Conservation (phyloP, 805 yeast species). For the Teunomyces aglyptinius region DNA sequence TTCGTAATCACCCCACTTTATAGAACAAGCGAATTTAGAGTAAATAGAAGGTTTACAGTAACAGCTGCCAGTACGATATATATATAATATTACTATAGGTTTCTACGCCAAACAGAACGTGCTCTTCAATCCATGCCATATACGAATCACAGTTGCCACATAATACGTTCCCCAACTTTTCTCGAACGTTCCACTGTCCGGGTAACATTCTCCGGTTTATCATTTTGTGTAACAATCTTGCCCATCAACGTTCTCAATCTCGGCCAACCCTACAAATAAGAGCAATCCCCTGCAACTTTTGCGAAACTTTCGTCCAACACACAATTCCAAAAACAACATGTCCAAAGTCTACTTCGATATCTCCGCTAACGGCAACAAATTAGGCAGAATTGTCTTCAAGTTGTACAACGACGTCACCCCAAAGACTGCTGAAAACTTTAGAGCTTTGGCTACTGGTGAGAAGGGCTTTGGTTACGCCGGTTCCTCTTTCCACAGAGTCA, state of each 20-base stretch:
- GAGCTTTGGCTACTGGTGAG: constrained; percentile 74
- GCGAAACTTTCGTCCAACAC: background rate
- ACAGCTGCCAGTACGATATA: too few species aligned
- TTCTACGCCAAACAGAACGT: too few species aligned
- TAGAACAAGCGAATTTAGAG: too few species aligned
- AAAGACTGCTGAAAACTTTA: constrained; percentile 94
- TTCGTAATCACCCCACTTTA: background rate
- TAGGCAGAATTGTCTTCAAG: constrained; percentile 84
- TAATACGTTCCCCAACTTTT: background rate
- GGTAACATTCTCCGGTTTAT: constrained; percentile 3
- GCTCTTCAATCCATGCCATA: too few species aligned
- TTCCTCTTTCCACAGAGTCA: constrained; percentile 47
- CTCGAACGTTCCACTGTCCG: constrained; percentile 5
- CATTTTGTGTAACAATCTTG: background rate
- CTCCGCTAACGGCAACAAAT: constrained; percentile 63
- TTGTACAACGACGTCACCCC: constrained; percentile 90
- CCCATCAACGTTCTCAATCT: constrained; percentile 6
- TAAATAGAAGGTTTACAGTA: too few species aligned
- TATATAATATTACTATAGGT: too few species aligned
- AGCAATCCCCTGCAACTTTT: constrained; percentile 3
- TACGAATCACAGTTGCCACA: too few species aligned
- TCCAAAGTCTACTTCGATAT: constrained; percentile 79
- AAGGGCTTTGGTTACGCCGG: constrained; percentile 46
- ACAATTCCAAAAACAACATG: constrained; percentile 32
- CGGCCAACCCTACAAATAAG: constrained; percentile 5